Evolutionary conservation across 805 yeast species (phyloP), one percentile per base, ranked within the genome.

Genomic region (Candida maesae): DNA sequence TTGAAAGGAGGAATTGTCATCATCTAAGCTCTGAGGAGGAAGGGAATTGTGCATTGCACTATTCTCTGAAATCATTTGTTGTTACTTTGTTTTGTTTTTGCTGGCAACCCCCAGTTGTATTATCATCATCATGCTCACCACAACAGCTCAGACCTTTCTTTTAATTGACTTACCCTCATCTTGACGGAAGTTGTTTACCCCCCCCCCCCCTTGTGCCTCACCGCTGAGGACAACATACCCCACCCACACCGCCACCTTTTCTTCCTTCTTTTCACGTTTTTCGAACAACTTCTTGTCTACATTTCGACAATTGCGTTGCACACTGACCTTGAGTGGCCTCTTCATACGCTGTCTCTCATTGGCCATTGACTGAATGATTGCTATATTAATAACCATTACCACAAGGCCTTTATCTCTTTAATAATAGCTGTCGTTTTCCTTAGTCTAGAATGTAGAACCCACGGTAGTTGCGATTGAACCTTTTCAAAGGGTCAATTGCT

Each of bases 351-450:
- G n/a, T n/a, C n/a, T n/a, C n/a, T n/a, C n/a, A n/a, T n/a, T n/a
- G n/a, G n/a, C n/a, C n/a, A n/a, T 28, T 28, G 31, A 28, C n/a
- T 6, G n/a, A 28, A 28, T 18, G 31, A 28, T 28, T 28, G 31
- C 31, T 28, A 28, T n/a, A 26, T 28, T 28, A 28, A 14, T 28
- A 6, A 28, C 31, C 9, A 9, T 28, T 28, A 12, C 31, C 17
- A 16, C 13, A 6, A 14, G 11, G 31, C 31, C 31, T 14, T 28
- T 28, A 18, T 28, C 18, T 15, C 12, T 28, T 28, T 28, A 28
- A 28, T 28, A 28, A 6, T 12, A 28, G 31, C 31, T 28, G 6
- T 28, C 15, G 31, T 28, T 16, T 28, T 28, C 17, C 12, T 28
- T 28, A 14, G 6, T 8, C 6, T 6, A 10, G 10, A 12, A 10